Evolutionary conservation across 2,329 filamentous ascomycete species (phyloP), one percentile per base, ranked within the genome.

Genomic region (Xylariaceae sp.): DNA sequence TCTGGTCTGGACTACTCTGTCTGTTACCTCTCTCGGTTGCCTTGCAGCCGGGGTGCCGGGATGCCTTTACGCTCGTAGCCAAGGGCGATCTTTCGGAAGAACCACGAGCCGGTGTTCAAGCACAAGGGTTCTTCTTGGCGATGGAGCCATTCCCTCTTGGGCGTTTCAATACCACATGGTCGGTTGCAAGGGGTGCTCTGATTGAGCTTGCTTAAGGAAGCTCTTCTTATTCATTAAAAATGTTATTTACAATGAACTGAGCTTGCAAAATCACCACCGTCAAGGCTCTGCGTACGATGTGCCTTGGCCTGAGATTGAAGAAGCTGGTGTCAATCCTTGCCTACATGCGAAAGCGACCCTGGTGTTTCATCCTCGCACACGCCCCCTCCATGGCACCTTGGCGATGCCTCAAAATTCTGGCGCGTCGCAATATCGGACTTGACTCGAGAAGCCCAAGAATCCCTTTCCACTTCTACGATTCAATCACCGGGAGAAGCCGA

Each of bases 371-470:
- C 5, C 5, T 26, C 24, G 24, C 24, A 12, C 24, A 26, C 24
- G 24, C 24, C 21, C 24, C 12, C 32, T 36, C 21, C 30, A 42
- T 32, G 21, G 30, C 27, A 13, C 31, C 45, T 50, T 47, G 45
- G 45, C 47, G 27, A 38, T 29, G 47, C 45, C 35, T 48, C 45
- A 45, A 43, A 34, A 25, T 23, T 25, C 19, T 32, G 23, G 33
- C 29, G 29, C 36, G 19, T 37, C 30, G 28, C 33, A 35, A 32
- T 14, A 34, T 40, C 22, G 16, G 27, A 27, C 13, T 3, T 14
- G n/a, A 26, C 24, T 26, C 12, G 24, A 26, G 24, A 15, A 24
- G 8, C 5, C 1, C 15, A 11, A 15, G 5, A 5, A 5, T 9
- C 14, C 28, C 23, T 38, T 22, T n/a, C 10, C 19, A 6, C 15